These are phyloP conservation scores for Micromonas pusilla DNA, from an alignment of 139 green algal species.

Conservation along the genomic window DNA sequence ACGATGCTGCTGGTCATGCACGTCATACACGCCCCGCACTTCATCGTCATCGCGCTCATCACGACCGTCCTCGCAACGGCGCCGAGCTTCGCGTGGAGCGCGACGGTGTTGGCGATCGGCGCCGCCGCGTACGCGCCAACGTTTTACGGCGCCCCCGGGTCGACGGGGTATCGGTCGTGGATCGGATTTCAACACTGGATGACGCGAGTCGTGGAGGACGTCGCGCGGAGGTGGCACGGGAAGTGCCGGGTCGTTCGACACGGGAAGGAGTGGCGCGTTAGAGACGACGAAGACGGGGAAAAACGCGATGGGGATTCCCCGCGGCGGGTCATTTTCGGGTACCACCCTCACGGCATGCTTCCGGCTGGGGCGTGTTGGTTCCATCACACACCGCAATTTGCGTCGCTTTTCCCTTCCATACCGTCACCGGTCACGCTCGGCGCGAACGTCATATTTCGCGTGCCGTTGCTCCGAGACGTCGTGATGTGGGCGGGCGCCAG, in stretches of 20 bases:
- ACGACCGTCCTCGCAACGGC: not conserved
- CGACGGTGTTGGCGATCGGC: not conserved
- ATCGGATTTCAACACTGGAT: not conserved
- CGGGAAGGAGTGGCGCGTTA: not conserved
- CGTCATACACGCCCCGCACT: not conserved
- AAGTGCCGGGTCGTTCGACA: not conserved
- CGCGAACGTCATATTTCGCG: constrained; percentile 29
- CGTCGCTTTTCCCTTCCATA: not conserved
- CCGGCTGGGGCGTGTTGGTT: constrained; percentile 28
- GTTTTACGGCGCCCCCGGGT: not conserved
- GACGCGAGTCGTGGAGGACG: not conserved
- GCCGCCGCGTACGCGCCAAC: constrained; percentile 2
- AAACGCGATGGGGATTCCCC: not conserved
- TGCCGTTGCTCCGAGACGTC: constrained; percentile 39
- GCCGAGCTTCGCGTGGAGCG: not conserved
- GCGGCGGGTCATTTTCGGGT: constrained; percentile 18
- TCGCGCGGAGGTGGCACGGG: not conserved
- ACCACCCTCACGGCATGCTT: constrained; percentile 38
- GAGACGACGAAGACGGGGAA: not conserved
- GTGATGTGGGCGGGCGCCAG: constrained; percentile 28
- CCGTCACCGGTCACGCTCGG: constrained; percentile 20
- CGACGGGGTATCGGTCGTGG: not conserved
- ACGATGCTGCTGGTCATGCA: constrained; percentile 1
- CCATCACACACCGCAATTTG: constrained; percentile 25
- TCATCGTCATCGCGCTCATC: not conserved